Conservation (phyloP, 2,329 filamentous ascomycete species). For the Dactylellina parvicollis region DNA sequence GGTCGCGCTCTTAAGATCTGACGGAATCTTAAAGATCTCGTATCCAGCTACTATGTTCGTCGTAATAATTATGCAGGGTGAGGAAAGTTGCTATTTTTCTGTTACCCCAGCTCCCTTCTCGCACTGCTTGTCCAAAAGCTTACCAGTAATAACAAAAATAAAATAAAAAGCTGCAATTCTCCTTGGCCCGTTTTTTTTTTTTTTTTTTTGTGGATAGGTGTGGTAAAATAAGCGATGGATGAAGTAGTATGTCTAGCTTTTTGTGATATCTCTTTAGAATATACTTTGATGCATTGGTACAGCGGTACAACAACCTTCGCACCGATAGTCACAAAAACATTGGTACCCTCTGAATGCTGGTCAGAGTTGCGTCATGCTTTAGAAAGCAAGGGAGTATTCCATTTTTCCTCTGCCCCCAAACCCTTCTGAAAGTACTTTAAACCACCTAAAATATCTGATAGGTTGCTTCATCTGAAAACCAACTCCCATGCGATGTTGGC, state of each 20-base stretch:
- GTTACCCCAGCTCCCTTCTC: constrained; percentile 1
- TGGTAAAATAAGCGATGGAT: constrained; percentile 49
- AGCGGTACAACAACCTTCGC: not conserved
- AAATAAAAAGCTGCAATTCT: constrained; percentile 21
- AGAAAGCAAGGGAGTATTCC: not conserved
- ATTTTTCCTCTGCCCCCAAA: not conserved
- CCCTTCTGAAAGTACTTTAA: not conserved
- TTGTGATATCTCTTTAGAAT: constrained; percentile 44
- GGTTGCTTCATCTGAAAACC: constrained; percentile 43
- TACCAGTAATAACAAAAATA: not conserved
- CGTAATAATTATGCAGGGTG: not conserved
- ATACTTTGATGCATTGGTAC: not conserved
- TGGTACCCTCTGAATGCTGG: not conserved
- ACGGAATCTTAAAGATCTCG: constrained; percentile 17
- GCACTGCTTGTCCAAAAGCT: not conserved
- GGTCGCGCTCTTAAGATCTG: constrained; percentile 20
- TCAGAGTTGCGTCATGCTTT: not conserved
- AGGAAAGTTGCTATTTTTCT: not conserved
- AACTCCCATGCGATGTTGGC: no score
- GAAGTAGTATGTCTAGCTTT: constrained; percentile 12
- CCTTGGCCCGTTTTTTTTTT: no score
- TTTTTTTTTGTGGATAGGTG: not conserved
- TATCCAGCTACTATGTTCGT: constrained; percentile 13
- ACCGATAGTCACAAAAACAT: not conserved
- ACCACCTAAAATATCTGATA: constrained; percentile 21